Evolutionary conservation across 192 early-diverging fungal genomes (phyloP).

Genomic region (Backusella tarrabulga): DNA sequence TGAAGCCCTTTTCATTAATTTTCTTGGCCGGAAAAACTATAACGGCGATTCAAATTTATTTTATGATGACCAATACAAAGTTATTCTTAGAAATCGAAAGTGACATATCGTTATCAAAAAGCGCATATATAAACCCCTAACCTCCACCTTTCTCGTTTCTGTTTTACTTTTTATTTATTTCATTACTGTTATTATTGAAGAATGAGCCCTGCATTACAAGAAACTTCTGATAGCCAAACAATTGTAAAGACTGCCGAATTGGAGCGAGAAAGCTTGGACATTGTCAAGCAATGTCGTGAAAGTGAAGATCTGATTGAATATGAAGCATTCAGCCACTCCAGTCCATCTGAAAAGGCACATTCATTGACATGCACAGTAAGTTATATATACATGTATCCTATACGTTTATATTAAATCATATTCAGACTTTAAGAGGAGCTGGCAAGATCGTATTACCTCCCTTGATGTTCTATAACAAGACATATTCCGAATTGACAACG

Average conservation of each 20-base stretch:
- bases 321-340: constrained; percentile 25
- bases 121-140: not conserved
- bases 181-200: not conserved
- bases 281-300: constrained; percentile 25
- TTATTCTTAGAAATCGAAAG: not conserved
- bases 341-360: constrained; percentile 15
- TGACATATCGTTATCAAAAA: not conserved
- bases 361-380: constrained; percentile 34
- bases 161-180: not conserved
- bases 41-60: not conserved
- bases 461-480: constrained; percentile 50
- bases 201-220: not conserved
- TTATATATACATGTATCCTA: too few relatives aligned
- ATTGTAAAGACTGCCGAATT: not conserved
- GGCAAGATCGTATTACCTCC: constrained; percentile 53
- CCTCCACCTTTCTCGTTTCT: not conserved
- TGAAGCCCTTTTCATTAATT: not conserved
- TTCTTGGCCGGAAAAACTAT: not conserved
- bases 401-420: too few relatives aligned
- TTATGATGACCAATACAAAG: not conserved
- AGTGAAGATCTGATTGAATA: constrained; percentile 18
- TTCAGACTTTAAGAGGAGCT: constrained; percentile 45
- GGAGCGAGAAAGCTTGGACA: constrained; percentile 21
- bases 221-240: not conserved
- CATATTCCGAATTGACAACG: constrained; percentile 41